Percentiles rank a stretch among this genome's conserved stretches.
These are phyloP conservation scores for Penicillium longicatenatum DNA, from an alignment of 495 filamentous ascomycete genomes.

Conservation along the genomic window DNA sequence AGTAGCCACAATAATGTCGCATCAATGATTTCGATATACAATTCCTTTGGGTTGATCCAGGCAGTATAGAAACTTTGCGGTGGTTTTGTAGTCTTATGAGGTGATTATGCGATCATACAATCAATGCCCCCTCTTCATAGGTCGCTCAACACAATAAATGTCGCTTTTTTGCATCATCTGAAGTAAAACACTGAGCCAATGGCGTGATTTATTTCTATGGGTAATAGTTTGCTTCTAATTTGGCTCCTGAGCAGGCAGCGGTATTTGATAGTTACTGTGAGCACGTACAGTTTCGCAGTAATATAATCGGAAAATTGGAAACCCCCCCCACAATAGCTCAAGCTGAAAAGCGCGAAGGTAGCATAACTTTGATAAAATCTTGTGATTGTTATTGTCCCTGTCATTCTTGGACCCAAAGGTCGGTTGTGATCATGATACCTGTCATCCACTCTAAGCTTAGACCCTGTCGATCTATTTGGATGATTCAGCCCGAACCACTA, in stretches of 20 bases:
- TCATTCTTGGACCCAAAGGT: neutral
- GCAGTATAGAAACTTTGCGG: no score
- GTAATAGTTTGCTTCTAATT: constrained; percentile 34
- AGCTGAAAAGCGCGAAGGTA: no score
- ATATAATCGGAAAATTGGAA: neutral
- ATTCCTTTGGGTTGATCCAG: no score
- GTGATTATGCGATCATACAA: no score
- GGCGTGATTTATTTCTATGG: constrained; percentile 53
- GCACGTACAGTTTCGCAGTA: neutral
- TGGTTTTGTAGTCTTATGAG: no score
- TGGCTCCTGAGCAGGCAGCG: neutral
- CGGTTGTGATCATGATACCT: neutral
- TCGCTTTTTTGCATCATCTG: neutral
- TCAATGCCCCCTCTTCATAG: neutral
- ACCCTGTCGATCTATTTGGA: neutral
- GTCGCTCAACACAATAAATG: constrained; percentile 1
- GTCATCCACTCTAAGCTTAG: neutral
- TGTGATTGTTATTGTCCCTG: neutral
- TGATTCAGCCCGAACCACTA: neutral
- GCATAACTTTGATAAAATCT: neutral
- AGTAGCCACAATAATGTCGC: no score
- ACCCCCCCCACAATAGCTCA: no score
- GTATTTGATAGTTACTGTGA: neutral
- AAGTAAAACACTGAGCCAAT: constrained; percentile 11
- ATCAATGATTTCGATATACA: no score